phyloP scores from a whole-genome alignment of 2,329 filamentous ascomycete genomes.

The Canariomyces notabilis region DNA sequence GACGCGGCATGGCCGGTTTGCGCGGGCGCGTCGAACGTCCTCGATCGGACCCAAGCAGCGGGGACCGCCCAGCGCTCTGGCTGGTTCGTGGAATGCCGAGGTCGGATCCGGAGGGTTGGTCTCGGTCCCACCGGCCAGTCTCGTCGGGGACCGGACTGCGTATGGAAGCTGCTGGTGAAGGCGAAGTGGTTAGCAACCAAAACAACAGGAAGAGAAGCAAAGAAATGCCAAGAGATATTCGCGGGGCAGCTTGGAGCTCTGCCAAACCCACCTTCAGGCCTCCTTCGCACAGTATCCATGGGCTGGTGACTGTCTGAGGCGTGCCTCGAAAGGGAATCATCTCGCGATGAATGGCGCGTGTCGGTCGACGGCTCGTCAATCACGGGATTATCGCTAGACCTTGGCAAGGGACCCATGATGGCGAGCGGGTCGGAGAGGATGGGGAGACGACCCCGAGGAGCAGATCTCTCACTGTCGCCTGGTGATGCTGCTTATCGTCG shows the following conservation, averaged over 20 bases:
- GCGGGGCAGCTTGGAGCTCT: conserved; percentile 9
- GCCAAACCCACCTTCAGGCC: conserved; percentile 52
- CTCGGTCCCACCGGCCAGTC: conserved; percentile 27
- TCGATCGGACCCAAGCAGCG: conserved; percentile 43
- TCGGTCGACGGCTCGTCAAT: conserved; percentile 46
- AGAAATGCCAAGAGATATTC: conserved; percentile 5
- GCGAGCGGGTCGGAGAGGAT: not conserved
- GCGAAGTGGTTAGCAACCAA: conserved; percentile 11
- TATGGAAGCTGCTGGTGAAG: conserved; percentile 12
- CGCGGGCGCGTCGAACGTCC: conserved; percentile 52
- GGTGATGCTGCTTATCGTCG: too few relatives aligned
- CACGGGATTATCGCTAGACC: conserved; percentile 33
- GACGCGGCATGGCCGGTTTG: conserved; percentile 69
- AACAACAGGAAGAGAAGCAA: conserved; percentile 3
- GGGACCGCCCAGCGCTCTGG: conserved; percentile 37
- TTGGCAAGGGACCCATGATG: conserved; percentile 43
- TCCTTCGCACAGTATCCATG: conserved; percentile 55
- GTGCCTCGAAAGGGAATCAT: conserved; percentile 32
- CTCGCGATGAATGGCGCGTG: conserved; percentile 38
- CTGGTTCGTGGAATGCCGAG: conserved; percentile 34
- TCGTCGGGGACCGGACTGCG: conserved; percentile 16
- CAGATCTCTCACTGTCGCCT: not conserved
- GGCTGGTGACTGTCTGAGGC: conserved; percentile 53
- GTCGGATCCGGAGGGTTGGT: conserved; percentile 33
- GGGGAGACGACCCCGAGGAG: not conserved